Evolutionary conservation across 345 rosid species (phyloP).

Genomic region (Salix caprea): DNA sequence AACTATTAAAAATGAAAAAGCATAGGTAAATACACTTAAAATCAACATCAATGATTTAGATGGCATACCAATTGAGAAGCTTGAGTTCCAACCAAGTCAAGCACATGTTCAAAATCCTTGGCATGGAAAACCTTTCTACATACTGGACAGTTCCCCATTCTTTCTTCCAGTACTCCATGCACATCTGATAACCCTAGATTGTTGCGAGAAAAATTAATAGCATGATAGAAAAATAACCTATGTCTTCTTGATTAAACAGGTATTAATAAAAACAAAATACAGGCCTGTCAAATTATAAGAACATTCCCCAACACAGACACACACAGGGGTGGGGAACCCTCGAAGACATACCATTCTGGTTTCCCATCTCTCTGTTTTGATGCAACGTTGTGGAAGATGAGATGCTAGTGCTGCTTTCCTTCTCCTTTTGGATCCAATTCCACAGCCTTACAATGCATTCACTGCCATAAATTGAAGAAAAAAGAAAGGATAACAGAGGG

Average conservation of each 20-base stretch:
- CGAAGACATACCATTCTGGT: constrained; percentile 39
- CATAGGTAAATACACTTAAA: background rate
- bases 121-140: constrained; percentile 73
- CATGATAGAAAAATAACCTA: background rate
- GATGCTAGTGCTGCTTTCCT: constrained; percentile 28
- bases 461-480: constrained; percentile 35
- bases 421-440: constrained; percentile 68
- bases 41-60: background rate
- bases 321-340: background rate
- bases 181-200: constrained; percentile 19
- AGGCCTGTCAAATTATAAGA: background rate
- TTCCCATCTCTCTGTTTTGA: constrained; percentile 16
- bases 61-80: constrained; percentile 48
- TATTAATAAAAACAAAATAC: background rate
- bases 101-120: constrained; percentile 76
- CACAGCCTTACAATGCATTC: constrained; percentile 91
- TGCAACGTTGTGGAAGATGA: constrained; percentile 20
- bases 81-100: constrained; percentile 55
- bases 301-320: background rate
- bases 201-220: background rate
- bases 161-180: constrained; percentile 33
- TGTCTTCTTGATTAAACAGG: background rate
- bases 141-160: constrained; percentile 73
- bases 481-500: constrained; percentile 9
- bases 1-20: background rate